Conservation (phyloP, 1,284 basidiomycete species). For the Afroboletus lepidellus region DNA sequence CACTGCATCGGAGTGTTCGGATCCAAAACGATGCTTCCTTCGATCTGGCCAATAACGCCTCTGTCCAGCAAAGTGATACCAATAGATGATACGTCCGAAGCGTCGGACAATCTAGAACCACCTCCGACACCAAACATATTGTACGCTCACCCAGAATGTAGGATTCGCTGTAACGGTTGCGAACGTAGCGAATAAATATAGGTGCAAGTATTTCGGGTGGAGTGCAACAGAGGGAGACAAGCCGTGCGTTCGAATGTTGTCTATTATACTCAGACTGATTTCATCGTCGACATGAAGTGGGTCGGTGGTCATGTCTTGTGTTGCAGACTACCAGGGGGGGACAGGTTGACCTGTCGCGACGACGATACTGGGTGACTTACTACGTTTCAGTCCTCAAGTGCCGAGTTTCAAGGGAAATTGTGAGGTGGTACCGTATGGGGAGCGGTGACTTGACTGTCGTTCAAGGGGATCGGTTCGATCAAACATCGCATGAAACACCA, state of each 20-base stretch:
- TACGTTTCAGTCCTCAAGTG: too few relatives aligned
- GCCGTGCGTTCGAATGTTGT: neutral
- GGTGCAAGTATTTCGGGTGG: conserved; percentile 23
- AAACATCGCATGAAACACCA: too few relatives aligned
- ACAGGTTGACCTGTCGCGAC: too few relatives aligned
- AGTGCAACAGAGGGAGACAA: conserved; percentile 15
- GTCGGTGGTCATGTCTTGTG: too few relatives aligned
- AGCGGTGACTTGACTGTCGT: too few relatives aligned
- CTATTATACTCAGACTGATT: neutral
- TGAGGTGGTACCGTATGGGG: too few relatives aligned
- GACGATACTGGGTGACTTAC: too few relatives aligned
- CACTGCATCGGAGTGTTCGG: too few relatives aligned
- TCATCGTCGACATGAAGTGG: neutral
- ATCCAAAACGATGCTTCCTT: too few relatives aligned
- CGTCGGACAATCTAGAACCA: conserved; percentile 22
- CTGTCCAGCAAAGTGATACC: conserved; percentile 23
- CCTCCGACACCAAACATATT: conserved; percentile 24
- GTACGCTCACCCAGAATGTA: conserved; percentile 26
- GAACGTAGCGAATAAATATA: conserved; percentile 17
- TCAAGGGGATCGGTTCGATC: too few relatives aligned
- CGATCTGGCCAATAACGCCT: conserved; percentile 34
- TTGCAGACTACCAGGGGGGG: too few relatives aligned
- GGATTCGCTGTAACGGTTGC: neutral
- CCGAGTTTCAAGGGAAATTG: too few relatives aligned
- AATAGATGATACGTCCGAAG: conserved; percentile 20